phyloP scores from a whole-genome alignment of 352 stramenopile genomes.

The Peronosclerospora sorghi region DNA sequence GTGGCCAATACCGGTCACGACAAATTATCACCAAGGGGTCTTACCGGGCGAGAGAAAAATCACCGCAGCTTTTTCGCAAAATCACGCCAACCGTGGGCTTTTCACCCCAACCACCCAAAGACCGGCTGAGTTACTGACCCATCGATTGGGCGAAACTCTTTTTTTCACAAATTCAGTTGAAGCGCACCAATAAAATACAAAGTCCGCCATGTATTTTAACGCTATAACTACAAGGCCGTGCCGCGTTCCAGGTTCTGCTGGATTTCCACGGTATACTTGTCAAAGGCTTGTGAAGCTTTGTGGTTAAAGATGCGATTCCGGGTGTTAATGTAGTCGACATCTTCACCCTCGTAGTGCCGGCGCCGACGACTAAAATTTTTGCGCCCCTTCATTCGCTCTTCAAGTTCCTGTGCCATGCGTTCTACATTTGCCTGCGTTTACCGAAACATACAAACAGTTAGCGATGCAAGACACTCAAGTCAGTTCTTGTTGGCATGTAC shows the following conservation, averaged over 20 bases:
- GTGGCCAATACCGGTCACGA: too few species aligned
- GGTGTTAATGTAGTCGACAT: conserved; percentile 97
- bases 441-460: conserved; percentile 2
- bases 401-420: conserved; percentile 63
- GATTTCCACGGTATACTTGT: conserved; percentile 98
- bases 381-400: conserved; percentile 54
- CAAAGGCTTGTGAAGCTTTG: conserved; percentile 93
- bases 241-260: conserved; percentile 95
- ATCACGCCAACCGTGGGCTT: too few species aligned
- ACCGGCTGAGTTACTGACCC: too few species aligned
- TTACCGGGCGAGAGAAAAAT: too few species aligned
- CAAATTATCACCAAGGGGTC: too few species aligned
- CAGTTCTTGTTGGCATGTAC: conserved; percentile 15
- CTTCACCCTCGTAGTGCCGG: conserved; percentile 80
- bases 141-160: too few species aligned
- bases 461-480: background rate
- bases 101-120: too few species aligned
- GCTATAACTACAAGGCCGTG: conserved; percentile 90
- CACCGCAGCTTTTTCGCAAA: too few species aligned
- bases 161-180: too few species aligned
- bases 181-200: too few species aligned
- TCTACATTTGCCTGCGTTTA: conserved; percentile 40
- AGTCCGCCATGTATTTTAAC: too few species aligned
- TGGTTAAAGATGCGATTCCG: conserved; percentile 97
- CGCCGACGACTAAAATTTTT: conserved; percentile 71